Conservation (phyloP, 352 stramenopile species). For the Globisporangium splendens region DNA sequence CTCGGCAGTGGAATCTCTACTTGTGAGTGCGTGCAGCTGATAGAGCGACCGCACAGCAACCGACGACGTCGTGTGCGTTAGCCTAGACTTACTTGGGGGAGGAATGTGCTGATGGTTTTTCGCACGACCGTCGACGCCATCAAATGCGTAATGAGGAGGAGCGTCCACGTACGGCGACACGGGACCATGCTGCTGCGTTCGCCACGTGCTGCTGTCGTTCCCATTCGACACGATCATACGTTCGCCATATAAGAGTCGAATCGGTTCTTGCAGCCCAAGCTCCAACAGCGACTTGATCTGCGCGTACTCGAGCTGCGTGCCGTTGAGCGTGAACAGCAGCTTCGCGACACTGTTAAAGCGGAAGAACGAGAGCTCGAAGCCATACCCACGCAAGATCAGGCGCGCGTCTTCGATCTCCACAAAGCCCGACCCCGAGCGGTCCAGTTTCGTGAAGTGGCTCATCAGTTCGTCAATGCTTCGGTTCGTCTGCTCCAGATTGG, state of each 20-base stretch:
- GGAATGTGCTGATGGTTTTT: no score
- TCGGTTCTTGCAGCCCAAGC: neutral
- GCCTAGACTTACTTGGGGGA: no score
- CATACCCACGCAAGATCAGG: constrained; percentile 4
- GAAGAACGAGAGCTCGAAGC: constrained; percentile 15
- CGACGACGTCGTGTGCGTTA: no score
- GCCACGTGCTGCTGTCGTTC: neutral
- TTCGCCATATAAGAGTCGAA: neutral
- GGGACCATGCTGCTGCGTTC: neutral
- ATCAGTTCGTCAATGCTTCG: no score
- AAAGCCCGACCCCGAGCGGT: constrained; percentile 4
- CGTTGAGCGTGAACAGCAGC: constrained; percentile 10
- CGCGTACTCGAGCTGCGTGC: no score
- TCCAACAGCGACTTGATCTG: constrained; percentile 6
- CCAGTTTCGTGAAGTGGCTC: no score
- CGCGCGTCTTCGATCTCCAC: constrained; percentile 13
- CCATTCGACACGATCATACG: neutral
- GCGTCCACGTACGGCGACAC: no score
- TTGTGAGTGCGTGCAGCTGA: neutral
- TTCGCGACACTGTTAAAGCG: constrained; percentile 18
- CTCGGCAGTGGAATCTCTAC: no score
- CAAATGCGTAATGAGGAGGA: no score
- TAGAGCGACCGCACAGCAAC: no score
- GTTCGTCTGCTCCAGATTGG: no score
- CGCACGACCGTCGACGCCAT: no score